Evolutionary conservation across 1,139 yeast species (phyloP), one percentile per base, ranked within the genome.

Genomic region (Meyerozyma elateridarum): DNA sequence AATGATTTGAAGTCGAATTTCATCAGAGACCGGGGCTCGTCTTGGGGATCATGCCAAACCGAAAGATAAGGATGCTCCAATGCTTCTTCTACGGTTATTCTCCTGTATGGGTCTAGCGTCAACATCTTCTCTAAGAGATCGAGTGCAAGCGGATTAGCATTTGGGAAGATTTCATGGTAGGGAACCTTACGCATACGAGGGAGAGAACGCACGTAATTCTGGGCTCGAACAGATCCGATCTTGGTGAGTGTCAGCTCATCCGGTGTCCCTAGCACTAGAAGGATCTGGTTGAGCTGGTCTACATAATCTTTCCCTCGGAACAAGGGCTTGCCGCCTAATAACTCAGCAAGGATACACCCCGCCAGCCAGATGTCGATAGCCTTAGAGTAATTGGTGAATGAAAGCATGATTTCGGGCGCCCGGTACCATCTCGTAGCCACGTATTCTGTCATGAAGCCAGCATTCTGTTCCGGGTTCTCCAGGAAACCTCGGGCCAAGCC

Each of bases 381-480:
- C 61, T 87, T 88, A 5, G 96, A 84, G 59, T 91, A 91, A 40
- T 88, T 84, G 50, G 91, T 91, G 58, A 85, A 87, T 47, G 93
- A 80, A 36, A 91, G 70, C 91, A 91, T 91, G 56, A 91, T 87
- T 54, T 91, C 98, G 0, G 98, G 98, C 1, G 98, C 98, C 43
- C 98, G 68, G 59, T 91, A 91, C 97, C 98, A 91, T 52, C 97
- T 70, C 1, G 98, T 89, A 19, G 98, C 97, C 20, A 91, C 97
- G 55, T 91, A 91, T 54, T 91, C 98, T 0, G 98, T 91, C 70
- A 89, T 64, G 49, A 83, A 88, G 11, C 95, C 96, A 20, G 88
- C 85, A 48, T 91, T 89, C 44, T 80, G 83, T 41, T 81, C 93
- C 0, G 89, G 85, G 45, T 84, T 84, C 40, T 76, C 79, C 17